phyloP scores from a whole-genome alignment of 768 basidiomycete genomes.

The Sporobolomyces pararoseus region DNA sequence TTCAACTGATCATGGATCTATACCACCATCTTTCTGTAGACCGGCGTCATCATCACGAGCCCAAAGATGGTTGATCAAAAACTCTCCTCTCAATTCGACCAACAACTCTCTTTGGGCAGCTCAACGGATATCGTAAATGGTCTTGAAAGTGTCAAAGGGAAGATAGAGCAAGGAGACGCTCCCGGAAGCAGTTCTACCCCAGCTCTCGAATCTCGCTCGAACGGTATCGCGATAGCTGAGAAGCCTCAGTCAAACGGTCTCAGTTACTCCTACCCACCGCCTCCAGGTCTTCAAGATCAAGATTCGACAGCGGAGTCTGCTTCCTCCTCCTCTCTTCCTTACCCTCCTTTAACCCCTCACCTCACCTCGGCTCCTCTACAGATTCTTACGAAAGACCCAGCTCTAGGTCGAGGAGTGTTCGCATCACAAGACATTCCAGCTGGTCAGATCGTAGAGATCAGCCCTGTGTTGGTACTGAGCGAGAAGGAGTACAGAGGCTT shows the following conservation, averaged over 20 bases:
- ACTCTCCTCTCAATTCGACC: background rate
- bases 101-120: background rate
- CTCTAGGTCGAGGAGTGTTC: slow-evolving; percentile 51
- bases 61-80: background rate
- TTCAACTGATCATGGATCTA: background rate
- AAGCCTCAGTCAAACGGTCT: slow-evolving; percentile 5
- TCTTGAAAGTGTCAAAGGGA: background rate
- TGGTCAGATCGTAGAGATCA: slow-evolving; percentile 70
- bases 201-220: background rate
- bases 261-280: slow-evolving; percentile 36
- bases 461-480: slow-evolving; percentile 74
- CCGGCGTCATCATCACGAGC: background rate
- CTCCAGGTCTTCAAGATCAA: too few relatives aligned
- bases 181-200: too few relatives aligned
- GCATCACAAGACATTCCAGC: slow-evolving; percentile 59
- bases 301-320: too few relatives aligned
- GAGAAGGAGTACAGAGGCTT: slow-evolving; percentile 63
- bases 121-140: background rate
- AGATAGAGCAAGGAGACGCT: background rate
- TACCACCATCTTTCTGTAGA: background rate
- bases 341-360: slow-evolving; percentile 33
- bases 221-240: too few relatives aligned
- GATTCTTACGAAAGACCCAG: slow-evolving; percentile 44
- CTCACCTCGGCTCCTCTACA: slow-evolving; percentile 48
- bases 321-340: slow-evolving; percentile 9